Evolutionary conservation across 306 rosid genomes (phyloP).

Genomic region (Prinsepia uniflora): DNA sequence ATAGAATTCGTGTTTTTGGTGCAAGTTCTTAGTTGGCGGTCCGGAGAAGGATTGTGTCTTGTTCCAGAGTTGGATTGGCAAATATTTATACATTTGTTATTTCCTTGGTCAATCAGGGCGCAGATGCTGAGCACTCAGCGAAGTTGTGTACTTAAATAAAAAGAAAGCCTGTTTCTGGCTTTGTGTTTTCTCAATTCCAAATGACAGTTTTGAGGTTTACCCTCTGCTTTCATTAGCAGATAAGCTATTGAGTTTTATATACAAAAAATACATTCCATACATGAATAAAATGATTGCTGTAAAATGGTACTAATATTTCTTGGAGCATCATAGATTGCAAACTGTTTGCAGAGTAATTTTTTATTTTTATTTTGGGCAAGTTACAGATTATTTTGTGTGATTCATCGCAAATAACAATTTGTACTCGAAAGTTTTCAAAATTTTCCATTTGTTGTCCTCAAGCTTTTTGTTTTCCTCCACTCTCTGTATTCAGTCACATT

Average conservation of each 20-base stretch:
- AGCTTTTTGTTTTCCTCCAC: too few relatives aligned
- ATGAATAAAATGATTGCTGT: not conserved
- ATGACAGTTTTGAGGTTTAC: conserved; percentile 6
- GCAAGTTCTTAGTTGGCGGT: conserved; percentile 65
- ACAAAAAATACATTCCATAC: too few relatives aligned
- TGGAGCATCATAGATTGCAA: not conserved
- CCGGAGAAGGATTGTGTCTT: conserved; percentile 12
- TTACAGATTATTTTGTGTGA: too few relatives aligned
- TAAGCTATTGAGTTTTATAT: not conserved
- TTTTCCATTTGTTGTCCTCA: too few relatives aligned
- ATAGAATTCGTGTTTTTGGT: conserved; percentile 85
- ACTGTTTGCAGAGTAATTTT: not conserved
- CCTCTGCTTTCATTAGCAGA: not conserved
- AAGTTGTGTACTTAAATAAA: conserved; percentile 39
- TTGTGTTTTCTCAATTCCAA: not conserved
- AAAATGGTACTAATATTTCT: not conserved
- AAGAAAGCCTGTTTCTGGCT: conserved; percentile 23
- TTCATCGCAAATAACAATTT: too few relatives aligned
- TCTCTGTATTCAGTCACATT: too few relatives aligned
- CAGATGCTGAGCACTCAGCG: conserved; percentile 30
- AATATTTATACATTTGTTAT: conserved; percentile 23
- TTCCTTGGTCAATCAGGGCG: conserved; percentile 23
- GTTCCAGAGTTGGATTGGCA: conserved; percentile 18
- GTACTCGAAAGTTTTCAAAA: too few relatives aligned
- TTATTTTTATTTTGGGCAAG: too few relatives aligned